These are phyloP conservation scores for Zymoseptoria brevis DNA, from an alignment of 2,329 filamentous ascomycete genomes.

Conservation along the genomic window DNA sequence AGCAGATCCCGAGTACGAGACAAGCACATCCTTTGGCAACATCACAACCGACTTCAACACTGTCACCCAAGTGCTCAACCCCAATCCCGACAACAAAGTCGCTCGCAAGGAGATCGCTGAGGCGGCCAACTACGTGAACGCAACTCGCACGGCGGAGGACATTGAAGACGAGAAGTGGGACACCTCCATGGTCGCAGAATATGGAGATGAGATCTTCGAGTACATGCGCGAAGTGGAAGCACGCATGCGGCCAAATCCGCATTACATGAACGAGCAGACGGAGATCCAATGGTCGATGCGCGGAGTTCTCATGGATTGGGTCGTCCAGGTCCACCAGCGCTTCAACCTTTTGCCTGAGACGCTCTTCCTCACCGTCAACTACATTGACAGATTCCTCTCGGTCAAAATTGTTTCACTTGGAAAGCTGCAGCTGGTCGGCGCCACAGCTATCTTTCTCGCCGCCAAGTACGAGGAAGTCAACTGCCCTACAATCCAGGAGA, in stretches of 20 bases:
- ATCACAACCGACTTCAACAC: constrained; percentile 58
- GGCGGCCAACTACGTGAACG: constrained; percentile 59
- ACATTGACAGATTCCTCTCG: constrained; percentile 92
- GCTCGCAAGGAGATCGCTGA: constrained; percentile 64
- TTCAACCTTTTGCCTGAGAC: constrained; percentile 91
- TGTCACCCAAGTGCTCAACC: constrained; percentile 56
- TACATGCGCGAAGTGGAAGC: constrained; percentile 88
- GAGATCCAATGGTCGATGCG: constrained; percentile 99
- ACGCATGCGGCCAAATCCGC: constrained; percentile 74
- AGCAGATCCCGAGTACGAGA: constrained; percentile 56
- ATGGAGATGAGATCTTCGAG: constrained; percentile 87
- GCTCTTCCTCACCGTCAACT: constrained; percentile 89
- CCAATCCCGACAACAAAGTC: constrained; percentile 54
- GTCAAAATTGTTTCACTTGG: constrained; percentile 89
- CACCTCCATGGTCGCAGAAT: constrained; percentile 95
- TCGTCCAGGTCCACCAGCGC: constrained; percentile 89
- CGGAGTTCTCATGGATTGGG: constrained; percentile 93
- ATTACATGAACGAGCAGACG: constrained; percentile 92
- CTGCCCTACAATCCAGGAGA: constrained; percentile 87
- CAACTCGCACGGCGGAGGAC: constrained; percentile 60
- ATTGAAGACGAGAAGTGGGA: constrained; percentile 86
- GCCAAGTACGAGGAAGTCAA: constrained; percentile 99
- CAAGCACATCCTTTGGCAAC: constrained; percentile 63
- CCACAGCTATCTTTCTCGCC: constrained; percentile 89
- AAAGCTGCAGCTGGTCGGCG: constrained; percentile 91